A percentile compares a stretch with the other conserved stretches of the same genome.
phyloP scores from a whole-genome alignment of 2,329 filamentous ascomycete genomes.

The Juglanconis oblonga region DNA sequence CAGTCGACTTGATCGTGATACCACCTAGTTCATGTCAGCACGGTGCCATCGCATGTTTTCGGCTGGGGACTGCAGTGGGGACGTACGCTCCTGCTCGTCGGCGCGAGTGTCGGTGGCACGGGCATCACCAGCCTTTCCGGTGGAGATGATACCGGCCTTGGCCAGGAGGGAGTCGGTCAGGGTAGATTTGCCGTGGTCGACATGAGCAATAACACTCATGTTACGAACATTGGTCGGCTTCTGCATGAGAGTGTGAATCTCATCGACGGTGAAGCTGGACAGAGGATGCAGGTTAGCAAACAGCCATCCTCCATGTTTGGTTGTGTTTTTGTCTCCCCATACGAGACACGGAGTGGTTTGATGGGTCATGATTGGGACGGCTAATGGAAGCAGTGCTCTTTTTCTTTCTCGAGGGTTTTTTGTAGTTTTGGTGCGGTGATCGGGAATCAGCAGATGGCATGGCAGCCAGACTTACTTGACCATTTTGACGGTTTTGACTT shows the following conservation, averaged over 20 bases:
- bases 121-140: slow-evolving; percentile 92
- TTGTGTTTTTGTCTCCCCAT: slow-evolving; percentile 20
- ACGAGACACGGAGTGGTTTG: background rate
- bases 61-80: background rate
- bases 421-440: background rate
- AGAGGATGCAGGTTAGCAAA: slow-evolving; percentile 46
- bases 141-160: slow-evolving; percentile 99
- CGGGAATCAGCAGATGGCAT: background rate
- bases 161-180: slow-evolving; percentile 98
- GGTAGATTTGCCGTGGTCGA: slow-evolving; percentile 99
- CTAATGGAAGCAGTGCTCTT: background rate
- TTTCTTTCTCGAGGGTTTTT: background rate
- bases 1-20: slow-evolving; percentile 99
- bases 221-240: slow-evolving; percentile 77
- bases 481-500: slow-evolving; percentile 85
- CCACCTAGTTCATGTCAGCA: slow-evolving; percentile 44
- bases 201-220: slow-evolving; percentile 88
- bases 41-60: background rate
- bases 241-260: slow-evolving; percentile 76
- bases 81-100: slow-evolving; percentile 87
- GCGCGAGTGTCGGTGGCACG: slow-evolving; percentile 95
- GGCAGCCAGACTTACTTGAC: slow-evolving; percentile 79
- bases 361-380: background rate
- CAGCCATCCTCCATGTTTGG: slow-evolving; percentile 23
- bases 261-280: slow-evolving; percentile 94